Base-by-base conservation (phyloP, 306 rosid genomes). In the Malus sylvestris region DNA sequence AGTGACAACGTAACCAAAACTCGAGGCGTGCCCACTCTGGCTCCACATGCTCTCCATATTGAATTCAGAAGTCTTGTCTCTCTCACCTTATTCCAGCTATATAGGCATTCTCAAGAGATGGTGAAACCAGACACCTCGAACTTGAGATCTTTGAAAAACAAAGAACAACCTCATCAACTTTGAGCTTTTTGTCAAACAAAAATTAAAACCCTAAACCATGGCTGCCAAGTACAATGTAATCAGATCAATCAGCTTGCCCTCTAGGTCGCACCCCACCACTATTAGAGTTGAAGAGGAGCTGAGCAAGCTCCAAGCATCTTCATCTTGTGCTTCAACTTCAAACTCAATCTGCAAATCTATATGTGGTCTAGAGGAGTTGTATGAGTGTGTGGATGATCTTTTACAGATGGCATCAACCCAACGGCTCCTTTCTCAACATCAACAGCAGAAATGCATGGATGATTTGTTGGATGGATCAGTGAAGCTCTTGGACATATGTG, bases 371-470 rank as follows among this genome's bases (percentile, higher is more conserved):
- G 84, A 88, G 38, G 86, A 85, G 57, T 69, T 91, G 71, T 87
- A 87, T 12, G 74, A 74, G 7, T 73, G 82, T 67, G 80, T 91
- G 73, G 89, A 88, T 60, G 88, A 80, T 69, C 88, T 91, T 86
- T 88, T 93, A 51, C 75, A 81, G 9, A 44, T 88, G 91, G 40
- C 89, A 30, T 89, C 98, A 11, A 82, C 86, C 35, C 92, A 86
- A 57, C 87, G 84, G 73, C 82, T 78, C 5, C 79, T 88, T 30
- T 82, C 90, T 33, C 80, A 76, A 12, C 70, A 81, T 38, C 85
- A 77, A 77, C 76, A 70, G 32, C 86, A 86, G 72, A 68, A 79
- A 52, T 82, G 8, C 19, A 42, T 87, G 63, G 93, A 90, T 22
- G 89, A 88, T 40, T 27, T 93, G 55, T 51, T 90, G 70, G 96